phyloP scores from a whole-genome alignment of 495 filamentous ascomycete genomes.

The Penicillium robsamsonii region DNA sequence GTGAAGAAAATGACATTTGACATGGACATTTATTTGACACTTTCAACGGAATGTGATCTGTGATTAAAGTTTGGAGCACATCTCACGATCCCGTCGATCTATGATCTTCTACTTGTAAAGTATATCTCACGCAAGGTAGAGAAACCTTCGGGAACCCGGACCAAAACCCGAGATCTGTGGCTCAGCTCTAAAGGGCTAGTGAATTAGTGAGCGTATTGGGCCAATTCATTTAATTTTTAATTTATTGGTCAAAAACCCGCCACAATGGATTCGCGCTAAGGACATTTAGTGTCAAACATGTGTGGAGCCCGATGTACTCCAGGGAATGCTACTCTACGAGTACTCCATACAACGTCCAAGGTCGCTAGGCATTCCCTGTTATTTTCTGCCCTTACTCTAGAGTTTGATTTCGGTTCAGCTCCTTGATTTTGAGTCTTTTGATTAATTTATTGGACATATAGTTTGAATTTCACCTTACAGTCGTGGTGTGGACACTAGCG shows the following conservation, averaged over 20 bases:
- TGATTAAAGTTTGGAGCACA: neutral
- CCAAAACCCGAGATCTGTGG: slow-evolving; percentile 10
- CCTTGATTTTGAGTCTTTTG: neutral
- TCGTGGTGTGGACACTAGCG: neutral
- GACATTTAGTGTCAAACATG: slow-evolving; percentile 17
- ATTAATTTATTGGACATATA: neutral
- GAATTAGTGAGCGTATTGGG: slow-evolving; percentile 4
- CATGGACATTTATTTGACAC: neutral
- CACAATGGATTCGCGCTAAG: slow-evolving; percentile 13
- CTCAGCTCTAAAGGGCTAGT: slow-evolving; percentile 17
- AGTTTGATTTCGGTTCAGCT: neutral
- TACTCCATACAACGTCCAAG: too few relatives aligned
- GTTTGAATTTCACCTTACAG: neutral
- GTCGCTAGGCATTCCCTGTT: slow-evolving; percentile 13
- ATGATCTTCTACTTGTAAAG: neutral
- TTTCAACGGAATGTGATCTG: neutral
- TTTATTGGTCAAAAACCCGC: neutral
- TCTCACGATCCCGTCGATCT: neutral
- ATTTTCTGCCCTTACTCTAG: neutral
- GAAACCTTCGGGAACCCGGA: slow-evolving; percentile 1
- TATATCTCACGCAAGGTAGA: neutral
- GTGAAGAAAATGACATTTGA: neutral
- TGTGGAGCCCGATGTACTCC: slow-evolving; percentile 10
- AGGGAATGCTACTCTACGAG: too few relatives aligned
- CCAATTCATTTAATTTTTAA: neutral